Conservation (phyloP, 1,284 basidiomycete species). For the Moesziomyces sp. region DNA sequence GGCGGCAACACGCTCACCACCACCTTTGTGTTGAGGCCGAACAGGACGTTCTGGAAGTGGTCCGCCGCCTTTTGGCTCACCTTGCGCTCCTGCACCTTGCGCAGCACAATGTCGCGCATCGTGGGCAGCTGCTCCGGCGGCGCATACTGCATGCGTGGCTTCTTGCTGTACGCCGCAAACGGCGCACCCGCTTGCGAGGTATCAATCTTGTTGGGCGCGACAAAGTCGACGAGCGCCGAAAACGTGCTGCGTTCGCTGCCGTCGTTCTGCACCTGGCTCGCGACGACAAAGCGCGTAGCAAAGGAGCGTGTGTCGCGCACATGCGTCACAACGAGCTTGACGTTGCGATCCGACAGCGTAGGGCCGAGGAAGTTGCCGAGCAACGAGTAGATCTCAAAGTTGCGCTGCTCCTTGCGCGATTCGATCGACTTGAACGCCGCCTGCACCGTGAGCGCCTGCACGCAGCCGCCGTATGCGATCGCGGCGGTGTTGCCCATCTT, state of each 20-base stretch:
- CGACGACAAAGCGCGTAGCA: conserved; percentile 49
- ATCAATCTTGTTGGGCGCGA: conserved; percentile 43
- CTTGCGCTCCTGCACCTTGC: conserved; percentile 35
- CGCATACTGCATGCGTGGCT: conserved; percentile 28
- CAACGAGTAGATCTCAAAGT: conserved; percentile 55
- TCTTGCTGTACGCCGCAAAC: conserved; percentile 34
- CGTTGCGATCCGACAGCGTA: conserved; percentile 37
- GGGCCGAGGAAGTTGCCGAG: conserved; percentile 57
- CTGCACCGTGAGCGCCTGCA: conserved; percentile 38
- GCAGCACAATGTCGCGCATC: conserved; percentile 18
- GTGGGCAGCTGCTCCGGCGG: conserved; percentile 21
- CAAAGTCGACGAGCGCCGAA: conserved; percentile 51
- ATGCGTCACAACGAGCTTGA: conserved; percentile 38
- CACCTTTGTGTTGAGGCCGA: conserved; percentile 27
- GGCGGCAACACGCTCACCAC: conserved; percentile 13
- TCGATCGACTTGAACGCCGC: conserved; percentile 57
- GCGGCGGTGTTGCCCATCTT: conserved; percentile 56
- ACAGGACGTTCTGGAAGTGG: conserved; percentile 22
- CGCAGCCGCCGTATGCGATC: conserved; percentile 63
- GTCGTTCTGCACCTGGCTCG: conserved; percentile 34
- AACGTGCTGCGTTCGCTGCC: conserved; percentile 45
- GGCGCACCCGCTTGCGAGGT: conserved; percentile 16
- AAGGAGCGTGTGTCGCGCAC: conserved; percentile 58
- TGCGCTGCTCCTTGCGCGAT: conserved; percentile 5
- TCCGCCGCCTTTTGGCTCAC: conserved; percentile 21